Conservation (phyloP, 2,329 filamentous ascomycete genomes). For the Mariannaea elegans region DNA sequence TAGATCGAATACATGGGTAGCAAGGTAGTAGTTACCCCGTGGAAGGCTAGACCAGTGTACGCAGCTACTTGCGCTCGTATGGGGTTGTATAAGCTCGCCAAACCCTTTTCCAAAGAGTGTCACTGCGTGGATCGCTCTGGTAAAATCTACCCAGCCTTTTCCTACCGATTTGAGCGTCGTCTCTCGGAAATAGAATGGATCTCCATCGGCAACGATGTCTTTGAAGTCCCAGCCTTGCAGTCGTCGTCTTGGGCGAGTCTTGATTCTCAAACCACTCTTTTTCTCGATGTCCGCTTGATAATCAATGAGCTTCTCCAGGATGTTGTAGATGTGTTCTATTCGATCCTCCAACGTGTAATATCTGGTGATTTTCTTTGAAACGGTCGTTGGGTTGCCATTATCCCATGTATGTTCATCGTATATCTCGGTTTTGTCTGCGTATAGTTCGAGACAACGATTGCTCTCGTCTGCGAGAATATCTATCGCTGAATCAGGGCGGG, state of each 20-base stretch:
- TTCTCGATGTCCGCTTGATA: not conserved
- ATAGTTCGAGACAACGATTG: not conserved
- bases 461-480: not conserved
- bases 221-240: conserved; percentile 1
- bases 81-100: not conserved
- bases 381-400: too few species aligned
- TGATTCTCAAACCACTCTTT: not conserved
- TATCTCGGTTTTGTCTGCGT: not conserved
- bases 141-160: conserved; percentile 5
- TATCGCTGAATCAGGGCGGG: not conserved
- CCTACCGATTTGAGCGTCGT: not conserved
- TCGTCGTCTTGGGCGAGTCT: not conserved
- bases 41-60: not conserved
- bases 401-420: too few species aligned
- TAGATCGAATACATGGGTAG: not conserved
- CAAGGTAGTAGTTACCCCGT: not conserved
- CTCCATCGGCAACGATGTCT: not conserved
- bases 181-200: not conserved
- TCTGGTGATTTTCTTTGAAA: not conserved
- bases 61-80: not conserved
- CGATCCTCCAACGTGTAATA: conserved; percentile 22
- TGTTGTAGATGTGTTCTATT: conserved; percentile 26
- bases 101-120: not conserved
- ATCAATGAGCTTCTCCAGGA: conserved; percentile 30
- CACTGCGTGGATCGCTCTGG: not conserved